Evolutionary conservation across 202 grass and related monocot genomes (phyloP), one percentile per base, ranked within the genome.

Genomic region (Cymbopogon flexuosus): DNA sequence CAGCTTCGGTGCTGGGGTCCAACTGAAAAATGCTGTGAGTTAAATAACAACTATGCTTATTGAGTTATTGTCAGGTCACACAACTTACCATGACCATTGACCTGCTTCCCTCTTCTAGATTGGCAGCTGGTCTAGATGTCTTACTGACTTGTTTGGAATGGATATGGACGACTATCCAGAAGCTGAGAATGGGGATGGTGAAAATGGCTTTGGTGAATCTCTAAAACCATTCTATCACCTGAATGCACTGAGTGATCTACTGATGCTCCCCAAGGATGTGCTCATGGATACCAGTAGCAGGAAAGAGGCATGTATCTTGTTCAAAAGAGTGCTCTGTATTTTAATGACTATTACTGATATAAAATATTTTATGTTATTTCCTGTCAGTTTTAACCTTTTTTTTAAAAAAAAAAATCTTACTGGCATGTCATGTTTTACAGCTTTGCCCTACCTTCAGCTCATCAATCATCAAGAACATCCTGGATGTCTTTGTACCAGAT

Each of bases 1-100:
- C 57, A 94, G 95, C 82, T 98, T 98, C 24, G 92, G 95, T 77
- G 89, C 92, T 16, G 92, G 95, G 31, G 92, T 90, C 65, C 95
- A 98, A 91, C 88, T 98, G 52, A 95, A 94, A 94, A 94, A 91
- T 88, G 86, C 88, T 68, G 92, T 98, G 91, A 82, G 92, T 93
- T 34, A 36, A 70, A 78, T 29, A 49, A 67, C 14, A 75, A 34
- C 10, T 21, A 77, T 33, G 31, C 31, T 33, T 33, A 33, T 63
- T 65, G 5, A 78, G 41, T 27, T 77, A 57, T 63, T 59, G 2
- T 78, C 34, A 68, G 68, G 22, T 79, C 14, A 75, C 51, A 75
- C 13, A 40, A 78, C 49, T 19, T 52, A 68, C 58, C 46, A 73
- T 33, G 39, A 68, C 11, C 64, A 54, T 22, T 22, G 46, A 83